These are phyloP conservation scores for Zoysia japonica DNA, from an alignment of 176 grass and related monocot species.

Conservation along the genomic window DNA sequence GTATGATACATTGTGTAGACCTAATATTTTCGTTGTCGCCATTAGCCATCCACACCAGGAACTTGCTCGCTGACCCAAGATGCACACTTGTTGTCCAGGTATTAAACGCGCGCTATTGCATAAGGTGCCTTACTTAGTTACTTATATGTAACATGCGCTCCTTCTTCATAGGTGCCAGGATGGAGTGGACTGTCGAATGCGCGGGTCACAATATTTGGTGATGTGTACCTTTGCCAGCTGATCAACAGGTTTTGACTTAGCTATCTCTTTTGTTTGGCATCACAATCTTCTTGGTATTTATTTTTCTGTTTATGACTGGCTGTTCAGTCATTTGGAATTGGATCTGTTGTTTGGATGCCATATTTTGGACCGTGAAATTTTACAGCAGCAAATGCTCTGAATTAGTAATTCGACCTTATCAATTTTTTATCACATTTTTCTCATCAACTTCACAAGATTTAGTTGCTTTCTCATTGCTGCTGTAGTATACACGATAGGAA, in stretches of 20 bases:
- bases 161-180: slow-evolving; percentile 79
- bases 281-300: slow-evolving; percentile 11
- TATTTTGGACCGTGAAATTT: slow-evolving; percentile 13
- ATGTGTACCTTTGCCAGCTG: slow-evolving; percentile 77
- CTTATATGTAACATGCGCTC: background rate
- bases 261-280: slow-evolving; percentile 28
- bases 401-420: background rate
- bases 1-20: slow-evolving; percentile 49
- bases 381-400: slow-evolving; percentile 2
- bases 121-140: background rate
- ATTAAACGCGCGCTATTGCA: background rate
- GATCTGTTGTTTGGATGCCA: background rate
- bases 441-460: background rate
- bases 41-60: slow-evolving; percentile 92
- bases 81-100: slow-evolving; percentile 98
- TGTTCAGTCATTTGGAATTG: slow-evolving; percentile 1
- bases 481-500: background rate
- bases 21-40: slow-evolving; percentile 95
- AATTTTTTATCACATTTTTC: background rate
- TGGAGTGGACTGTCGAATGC: slow-evolving; percentile 97
- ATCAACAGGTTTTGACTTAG: slow-evolving; percentile 65
- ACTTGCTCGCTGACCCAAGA: slow-evolving; percentile 88
- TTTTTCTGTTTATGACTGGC: slow-evolving; percentile 2
- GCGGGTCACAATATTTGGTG: slow-evolving; percentile 96
- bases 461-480: slow-evolving; percentile 9